Base-by-base conservation (phyloP, 331 rosid genomes). In the Pyracantha coccinea region DNA sequence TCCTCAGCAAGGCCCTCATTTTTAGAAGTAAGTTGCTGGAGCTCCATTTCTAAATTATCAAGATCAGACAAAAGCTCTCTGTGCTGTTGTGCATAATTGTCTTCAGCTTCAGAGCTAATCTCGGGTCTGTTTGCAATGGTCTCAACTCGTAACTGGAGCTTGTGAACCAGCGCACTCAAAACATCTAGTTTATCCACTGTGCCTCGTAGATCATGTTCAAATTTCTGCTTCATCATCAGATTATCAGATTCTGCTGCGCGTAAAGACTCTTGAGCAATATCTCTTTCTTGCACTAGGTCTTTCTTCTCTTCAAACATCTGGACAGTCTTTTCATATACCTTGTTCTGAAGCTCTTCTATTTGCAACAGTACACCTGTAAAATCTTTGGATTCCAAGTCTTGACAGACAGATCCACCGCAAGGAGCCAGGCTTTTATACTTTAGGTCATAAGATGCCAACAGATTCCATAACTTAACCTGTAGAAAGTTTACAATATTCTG, bases 91-190 rank as follows among this genome's bases (percentile, higher is more conserved):
- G 81, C 77, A 78, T 78, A 85, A 58, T 79, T 66, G 79, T 83
- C 97, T 84, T 87, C 98, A 68, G 83, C 86, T 79, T 79, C 89
- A 32, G 78, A 84, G 83, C 86, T 75, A 82, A 79, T 78, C 75
- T 71, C 78, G 55, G 85, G 72, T 77, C 79, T 89, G 69, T 77
- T 80, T 70, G 90, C 86, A 82, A 90, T 47, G 50, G 69, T 83
- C 86, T 92, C 98, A 64, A 90, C 80, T 44, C 87, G 85, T 38
- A 75, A 65, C 80, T 95, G 94, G 82, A 89, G 91, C 63, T 85
- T 95, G 61, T 85, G 91, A 80, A 92, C 79, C 73, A 83, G 81
- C 67, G 80, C 74, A 77, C 79, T 68, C 6, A 96, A 91, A 82
- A 74, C 83, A 58, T 82, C 85, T 71, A 90, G 67, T 74, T 85